Evolutionary conservation across 305 asterid species (phyloP).

Genomic region (Fraxinus platypoda): DNA sequence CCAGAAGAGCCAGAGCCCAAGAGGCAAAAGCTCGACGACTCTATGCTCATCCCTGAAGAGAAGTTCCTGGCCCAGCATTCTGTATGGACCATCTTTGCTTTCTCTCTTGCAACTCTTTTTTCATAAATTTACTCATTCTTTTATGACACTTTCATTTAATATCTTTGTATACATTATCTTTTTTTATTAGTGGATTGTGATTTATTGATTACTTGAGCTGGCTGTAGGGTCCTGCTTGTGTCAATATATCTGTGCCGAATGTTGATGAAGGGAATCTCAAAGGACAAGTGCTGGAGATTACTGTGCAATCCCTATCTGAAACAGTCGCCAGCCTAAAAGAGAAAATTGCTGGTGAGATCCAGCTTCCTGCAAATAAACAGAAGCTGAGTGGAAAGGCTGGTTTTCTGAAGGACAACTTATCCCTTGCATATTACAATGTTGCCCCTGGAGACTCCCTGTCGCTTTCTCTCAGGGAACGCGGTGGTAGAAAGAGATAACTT

Average conservation of each 20-base stretch:
- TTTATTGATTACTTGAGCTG: conserved; percentile 11
- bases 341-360: conserved; percentile 89
- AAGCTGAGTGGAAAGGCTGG: conserved; percentile 99
- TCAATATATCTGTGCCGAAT: conserved; percentile 71
- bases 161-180: not conserved
- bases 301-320: conserved; percentile 73
- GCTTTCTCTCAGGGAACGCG: conserved; percentile 96
- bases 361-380: conserved; percentile 95
- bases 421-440: conserved; percentile 91
- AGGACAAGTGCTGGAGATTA: conserved; percentile 85
- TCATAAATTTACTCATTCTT: not conserved
- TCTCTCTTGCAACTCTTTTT: not conserved
- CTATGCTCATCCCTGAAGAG: conserved; percentile 78
- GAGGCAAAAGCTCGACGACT: conserved; percentile 83
- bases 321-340: conserved; percentile 83
- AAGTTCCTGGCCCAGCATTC: conserved; percentile 73
- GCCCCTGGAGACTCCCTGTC: conserved; percentile 66
- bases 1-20: conserved; percentile 97
- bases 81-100: conserved; percentile 38
- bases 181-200: not conserved
- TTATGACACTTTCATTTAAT: not conserved
- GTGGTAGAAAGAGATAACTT: conserved; percentile 94
- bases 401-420: conserved; percentile 89
- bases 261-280: conserved; percentile 87
- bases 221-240: conserved; percentile 77